Percentiles rank a stretch among this genome's conserved stretches.
Conservation (phyloP, 2,329 filamentous ascomycete species). For the Fusarium continuum region DNA sequence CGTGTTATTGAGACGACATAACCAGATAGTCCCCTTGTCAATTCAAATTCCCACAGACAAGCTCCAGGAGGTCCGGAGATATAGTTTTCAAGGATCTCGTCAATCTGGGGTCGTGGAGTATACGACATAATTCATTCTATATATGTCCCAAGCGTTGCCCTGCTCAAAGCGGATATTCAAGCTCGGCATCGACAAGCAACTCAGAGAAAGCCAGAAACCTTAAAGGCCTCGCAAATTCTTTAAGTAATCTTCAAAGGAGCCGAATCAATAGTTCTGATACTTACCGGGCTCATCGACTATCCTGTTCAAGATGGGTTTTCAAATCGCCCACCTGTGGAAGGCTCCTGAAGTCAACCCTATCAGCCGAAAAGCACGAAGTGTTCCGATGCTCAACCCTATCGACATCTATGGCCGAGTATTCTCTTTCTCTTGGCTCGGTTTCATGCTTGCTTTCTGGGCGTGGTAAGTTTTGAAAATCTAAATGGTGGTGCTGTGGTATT, state of each 20-base stretch:
- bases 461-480: conserved; percentile 59
- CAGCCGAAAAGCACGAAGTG: conserved; percentile 82
- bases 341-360: conserved; percentile 81
- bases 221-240: not conserved
- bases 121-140: conserved; percentile 24
- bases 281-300: not conserved
- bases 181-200: conserved; percentile 28
- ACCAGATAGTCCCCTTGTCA: conserved; percentile 30
- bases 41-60: conserved; percentile 26
- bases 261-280: not conserved
- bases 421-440: conserved; percentile 88
- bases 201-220: conserved; percentile 1
- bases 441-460: conserved; percentile 88
- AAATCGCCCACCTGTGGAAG: conserved; percentile 46
- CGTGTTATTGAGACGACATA: conserved; percentile 22
- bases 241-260: not conserved
- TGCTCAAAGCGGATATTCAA: conserved; percentile 11
- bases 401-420: conserved; percentile 87
- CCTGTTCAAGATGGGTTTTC: conserved; percentile 42
- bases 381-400: conserved; percentile 81
- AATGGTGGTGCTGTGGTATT: not conserved
- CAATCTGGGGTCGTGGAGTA: not conserved
- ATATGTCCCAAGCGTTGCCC: conserved; percentile 30
- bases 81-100: conserved; percentile 11
- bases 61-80: conserved; percentile 42